A percentile compares a stretch with the other conserved stretches of the same genome.
Conservation (phyloP, 2,329 filamentous ascomycete species). For the Metarhizium guizhouense region DNA sequence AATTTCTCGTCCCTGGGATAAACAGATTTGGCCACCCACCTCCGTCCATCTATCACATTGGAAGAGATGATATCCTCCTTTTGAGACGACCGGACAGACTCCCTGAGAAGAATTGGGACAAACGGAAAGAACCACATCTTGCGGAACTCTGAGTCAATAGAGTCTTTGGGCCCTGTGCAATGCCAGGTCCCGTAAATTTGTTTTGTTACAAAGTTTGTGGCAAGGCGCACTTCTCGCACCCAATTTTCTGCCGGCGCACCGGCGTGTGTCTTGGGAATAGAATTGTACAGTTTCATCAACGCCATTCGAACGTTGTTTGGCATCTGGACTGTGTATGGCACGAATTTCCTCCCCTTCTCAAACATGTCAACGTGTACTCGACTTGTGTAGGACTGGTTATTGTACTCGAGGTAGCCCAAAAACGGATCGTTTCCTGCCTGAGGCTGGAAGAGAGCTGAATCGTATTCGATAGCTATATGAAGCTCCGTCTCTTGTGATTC, state of each 20-base stretch:
- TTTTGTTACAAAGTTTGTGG: slow-evolving; percentile 27
- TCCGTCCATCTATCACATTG: slow-evolving; percentile 21
- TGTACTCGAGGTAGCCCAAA: slow-evolving; percentile 24
- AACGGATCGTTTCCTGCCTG: slow-evolving; percentile 26
- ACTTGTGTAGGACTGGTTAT: slow-evolving; percentile 14
- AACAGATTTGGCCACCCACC: slow-evolving; percentile 15
- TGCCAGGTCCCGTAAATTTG: slow-evolving; percentile 28
- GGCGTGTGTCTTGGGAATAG: slow-evolving; percentile 17
- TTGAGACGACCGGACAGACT: slow-evolving; percentile 16
- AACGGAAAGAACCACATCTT: slow-evolving; percentile 30
- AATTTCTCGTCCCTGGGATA: slow-evolving; percentile 8
- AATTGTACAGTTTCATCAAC: slow-evolving; percentile 21
- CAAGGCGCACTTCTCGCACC: slow-evolving; percentile 23
- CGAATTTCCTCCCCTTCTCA: slow-evolving; percentile 16
- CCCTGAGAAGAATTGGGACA: slow-evolving; percentile 20
- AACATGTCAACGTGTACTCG: slow-evolving; percentile 16
- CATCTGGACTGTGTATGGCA: slow-evolving; percentile 22
- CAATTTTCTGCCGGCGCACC: slow-evolving; percentile 19
- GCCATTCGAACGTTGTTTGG: slow-evolving; percentile 20
- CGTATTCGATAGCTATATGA: slow-evolving; percentile 31
- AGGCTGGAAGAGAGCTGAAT: slow-evolving; percentile 30
- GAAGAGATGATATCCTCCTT: slow-evolving; percentile 14
- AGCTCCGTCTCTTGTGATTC: slow-evolving; percentile 18
- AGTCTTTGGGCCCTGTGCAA: slow-evolving; percentile 28
- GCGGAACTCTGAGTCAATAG: slow-evolving; percentile 21